A percentile compares a stretch with the other conserved stretches of the same genome.
phyloP scores from a whole-genome alignment of 306 rosid genomes.

The Trichosanthes cucumerina region DNA sequence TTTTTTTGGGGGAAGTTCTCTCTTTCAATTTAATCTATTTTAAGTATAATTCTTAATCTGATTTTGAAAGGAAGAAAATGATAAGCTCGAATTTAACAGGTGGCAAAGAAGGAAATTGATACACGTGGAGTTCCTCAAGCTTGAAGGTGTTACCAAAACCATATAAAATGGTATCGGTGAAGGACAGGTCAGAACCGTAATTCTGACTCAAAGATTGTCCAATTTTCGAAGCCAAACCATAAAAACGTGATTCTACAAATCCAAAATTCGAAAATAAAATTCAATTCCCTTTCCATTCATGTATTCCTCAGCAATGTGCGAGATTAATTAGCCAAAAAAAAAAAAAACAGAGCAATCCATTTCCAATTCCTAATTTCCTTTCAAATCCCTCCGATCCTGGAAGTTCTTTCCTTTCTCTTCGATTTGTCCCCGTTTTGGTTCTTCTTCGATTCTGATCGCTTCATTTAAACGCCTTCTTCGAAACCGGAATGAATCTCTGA shows the following conservation, averaged over 20 bases:
- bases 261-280: background rate
- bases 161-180: background rate
- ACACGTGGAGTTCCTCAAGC: background rate
- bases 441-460: background rate
- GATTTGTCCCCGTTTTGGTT: too few relatives aligned
- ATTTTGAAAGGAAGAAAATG: background rate
- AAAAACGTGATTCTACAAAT: background rate
- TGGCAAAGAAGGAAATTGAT: background rate
- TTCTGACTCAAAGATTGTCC: background rate
- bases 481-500: background rate
- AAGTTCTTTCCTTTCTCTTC: background rate
- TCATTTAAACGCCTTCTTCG: background rate
- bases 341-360: background rate
- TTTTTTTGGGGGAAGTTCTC: too few relatives aligned
- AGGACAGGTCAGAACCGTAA: slow-evolving; percentile 4
- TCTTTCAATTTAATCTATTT: too few relatives aligned
- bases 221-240: background rate
- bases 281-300: background rate
- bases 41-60: background rate
- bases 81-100: background rate
- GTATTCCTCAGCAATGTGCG: background rate
- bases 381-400: background rate
- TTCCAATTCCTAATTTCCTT: background rate
- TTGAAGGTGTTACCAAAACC: background rate
- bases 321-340: background rate